Evolutionary conservation across 2,329 filamentous ascomycete genomes (phyloP).

Genomic region (Arthrobotrys iridis): DNA sequence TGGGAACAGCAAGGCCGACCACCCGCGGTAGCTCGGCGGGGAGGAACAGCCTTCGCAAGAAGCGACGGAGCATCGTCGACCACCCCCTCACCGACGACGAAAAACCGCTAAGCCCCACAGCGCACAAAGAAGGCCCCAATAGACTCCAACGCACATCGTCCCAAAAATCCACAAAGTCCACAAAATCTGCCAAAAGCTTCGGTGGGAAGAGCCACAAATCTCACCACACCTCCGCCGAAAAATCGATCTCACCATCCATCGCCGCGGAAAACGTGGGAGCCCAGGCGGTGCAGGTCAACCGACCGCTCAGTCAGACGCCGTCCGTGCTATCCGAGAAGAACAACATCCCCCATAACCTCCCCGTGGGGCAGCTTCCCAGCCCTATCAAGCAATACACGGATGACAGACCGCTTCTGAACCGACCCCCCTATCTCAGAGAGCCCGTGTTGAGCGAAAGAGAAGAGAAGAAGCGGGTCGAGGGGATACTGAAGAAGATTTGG

Average conservation of each 20-base stretch:
- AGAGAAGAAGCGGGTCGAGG: constrained; percentile 60
- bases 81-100: constrained; percentile 48
- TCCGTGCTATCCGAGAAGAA: constrained; percentile 27
- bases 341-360: constrained; percentile 55
- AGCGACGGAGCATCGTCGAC: constrained; percentile 27
- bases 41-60: constrained; percentile 43
- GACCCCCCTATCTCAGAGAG: constrained; percentile 56
- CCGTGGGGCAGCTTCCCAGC: constrained; percentile 54
- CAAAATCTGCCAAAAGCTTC: constrained; percentile 33
- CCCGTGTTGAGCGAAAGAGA: constrained; percentile 56
- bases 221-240: neutral
- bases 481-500: constrained; percentile 81
- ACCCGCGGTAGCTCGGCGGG: constrained; percentile 45
- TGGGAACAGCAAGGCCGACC: neutral
- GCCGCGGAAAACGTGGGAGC: constrained; percentile 18
- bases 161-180: constrained; percentile 36
- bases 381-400: constrained; percentile 56
- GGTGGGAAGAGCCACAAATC: constrained; percentile 39
- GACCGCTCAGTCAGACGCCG: constrained; percentile 13
- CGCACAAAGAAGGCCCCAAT: constrained; percentile 5
- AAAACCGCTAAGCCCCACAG: constrained; percentile 4
- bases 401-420: constrained; percentile 55
- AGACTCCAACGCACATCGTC: constrained; percentile 32
- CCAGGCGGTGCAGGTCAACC: constrained; percentile 31
- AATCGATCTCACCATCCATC: constrained; percentile 3